Evolutionary conservation across 2,329 filamentous ascomycete genomes (phyloP).

Genomic region (Stemphylium beticola): DNA sequence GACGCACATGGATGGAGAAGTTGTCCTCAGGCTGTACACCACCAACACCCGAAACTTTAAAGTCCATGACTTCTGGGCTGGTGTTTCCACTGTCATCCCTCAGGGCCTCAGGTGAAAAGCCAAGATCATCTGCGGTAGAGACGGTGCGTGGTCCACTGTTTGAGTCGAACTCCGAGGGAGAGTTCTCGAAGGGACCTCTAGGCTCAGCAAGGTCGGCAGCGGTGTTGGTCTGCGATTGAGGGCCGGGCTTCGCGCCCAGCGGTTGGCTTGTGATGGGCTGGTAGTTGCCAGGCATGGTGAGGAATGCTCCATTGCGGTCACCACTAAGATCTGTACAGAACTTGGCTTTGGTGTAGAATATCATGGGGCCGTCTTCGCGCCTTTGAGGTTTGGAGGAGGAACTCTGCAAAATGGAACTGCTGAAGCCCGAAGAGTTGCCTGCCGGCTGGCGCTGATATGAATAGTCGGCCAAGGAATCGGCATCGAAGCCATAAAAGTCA

Average conservation of each 20-base stretch:
- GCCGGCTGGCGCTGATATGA: constrained; percentile 33
- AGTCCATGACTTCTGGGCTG: constrained; percentile 42
- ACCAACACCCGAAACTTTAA: constrained; percentile 62
- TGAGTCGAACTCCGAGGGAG: constrained; percentile 28
- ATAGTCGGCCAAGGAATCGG: constrained; percentile 38
- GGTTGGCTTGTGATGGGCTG: constrained; percentile 40
- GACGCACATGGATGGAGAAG: constrained; percentile 59
- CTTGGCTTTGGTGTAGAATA: constrained; percentile 79
- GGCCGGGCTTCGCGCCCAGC: constrained; percentile 29
- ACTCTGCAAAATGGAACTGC: constrained; percentile 56
- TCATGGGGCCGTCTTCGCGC: constrained; percentile 74
- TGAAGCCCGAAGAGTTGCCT: constrained; percentile 52
- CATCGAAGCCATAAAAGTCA: constrained; percentile 43
- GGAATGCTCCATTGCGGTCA: constrained; percentile 53
- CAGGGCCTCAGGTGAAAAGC: constrained; percentile 46
- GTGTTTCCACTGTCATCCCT: constrained; percentile 30
- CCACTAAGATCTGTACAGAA: constrained; percentile 83
- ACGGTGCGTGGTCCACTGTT: constrained; percentile 40
- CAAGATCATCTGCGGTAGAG: constrained; percentile 41
- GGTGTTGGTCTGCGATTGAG: not conserved
- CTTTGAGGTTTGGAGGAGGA: constrained; percentile 56
- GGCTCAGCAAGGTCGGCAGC: constrained; percentile 37
- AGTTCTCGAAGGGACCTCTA: constrained; percentile 31
- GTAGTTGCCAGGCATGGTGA: constrained; percentile 34
- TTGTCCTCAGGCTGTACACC: constrained; percentile 65